A percentile compares a stretch with the other conserved stretches of the same genome.
These are phyloP conservation scores for Phaeotremella fagi DNA, from an alignment of 768 basidiomycete genomes.

Conservation along the genomic window DNA sequence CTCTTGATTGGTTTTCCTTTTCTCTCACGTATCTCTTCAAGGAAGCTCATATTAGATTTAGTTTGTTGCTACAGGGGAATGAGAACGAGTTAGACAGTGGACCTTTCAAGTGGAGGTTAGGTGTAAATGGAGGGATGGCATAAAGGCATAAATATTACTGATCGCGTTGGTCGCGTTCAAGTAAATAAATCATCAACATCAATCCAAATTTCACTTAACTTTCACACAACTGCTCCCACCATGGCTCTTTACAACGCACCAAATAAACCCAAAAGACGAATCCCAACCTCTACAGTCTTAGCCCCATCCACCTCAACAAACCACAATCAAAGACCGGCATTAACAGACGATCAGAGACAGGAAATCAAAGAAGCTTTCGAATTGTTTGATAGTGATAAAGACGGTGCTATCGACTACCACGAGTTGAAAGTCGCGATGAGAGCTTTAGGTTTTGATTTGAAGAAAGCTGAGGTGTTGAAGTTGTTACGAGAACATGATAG, in stretches of 20 bases:
- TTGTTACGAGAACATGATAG: constrained; percentile 86
- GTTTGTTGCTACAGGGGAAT: too few relatives aligned
- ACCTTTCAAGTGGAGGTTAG: too few relatives aligned
- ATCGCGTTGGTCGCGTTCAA: too few relatives aligned
- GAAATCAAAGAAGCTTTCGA: constrained; percentile 99
- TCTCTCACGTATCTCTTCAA: too few relatives aligned
- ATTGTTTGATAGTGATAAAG: constrained; percentile 98
- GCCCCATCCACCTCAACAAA: constrained; percentile 1
- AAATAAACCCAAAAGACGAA: constrained; percentile 4
- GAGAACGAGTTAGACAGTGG: too few relatives aligned
- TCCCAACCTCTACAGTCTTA: background rate
- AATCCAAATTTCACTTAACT: too few relatives aligned
- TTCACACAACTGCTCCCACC: too few relatives aligned
- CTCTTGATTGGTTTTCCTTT: too few relatives aligned
- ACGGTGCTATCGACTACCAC: constrained; percentile 92
- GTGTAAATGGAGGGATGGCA: too few relatives aligned
- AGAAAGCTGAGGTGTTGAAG: constrained; percentile 97
- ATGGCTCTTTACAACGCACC: background rate
- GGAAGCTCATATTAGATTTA: too few relatives aligned
- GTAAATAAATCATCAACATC: too few relatives aligned
- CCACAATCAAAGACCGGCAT: constrained; percentile 17
- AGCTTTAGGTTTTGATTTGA: constrained; percentile 93
- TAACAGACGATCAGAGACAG: constrained; percentile 59
- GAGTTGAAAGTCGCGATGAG: constrained; percentile 99
- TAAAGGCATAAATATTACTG: too few relatives aligned